A percentile compares a stretch with the other conserved stretches of the same genome.
These are phyloP conservation scores for Talaromyces pinophilus DNA, from an alignment of 2,329 filamentous ascomycete species.

Conservation along the genomic window DNA sequence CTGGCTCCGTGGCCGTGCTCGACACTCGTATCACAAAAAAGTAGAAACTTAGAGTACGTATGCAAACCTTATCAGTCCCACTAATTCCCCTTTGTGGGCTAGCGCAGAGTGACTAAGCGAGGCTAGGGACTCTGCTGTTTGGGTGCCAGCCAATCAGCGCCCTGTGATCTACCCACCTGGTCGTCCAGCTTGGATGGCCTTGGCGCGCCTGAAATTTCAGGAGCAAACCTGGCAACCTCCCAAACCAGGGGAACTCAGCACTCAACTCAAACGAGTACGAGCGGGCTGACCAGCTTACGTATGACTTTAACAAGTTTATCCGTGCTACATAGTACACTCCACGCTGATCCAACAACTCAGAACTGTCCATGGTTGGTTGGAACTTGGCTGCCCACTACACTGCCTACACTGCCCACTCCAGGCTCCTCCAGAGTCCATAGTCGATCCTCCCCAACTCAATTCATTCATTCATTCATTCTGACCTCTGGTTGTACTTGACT, in stretches of 20 bases:
- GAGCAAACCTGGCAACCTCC: not conserved
- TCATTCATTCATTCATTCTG: not conserved
- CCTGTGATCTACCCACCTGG: not conserved
- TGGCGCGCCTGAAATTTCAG: slow-evolving; percentile 12
- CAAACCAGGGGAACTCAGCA: not conserved
- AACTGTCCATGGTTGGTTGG: not conserved
- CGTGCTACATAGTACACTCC: not conserved
- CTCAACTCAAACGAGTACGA: not conserved
- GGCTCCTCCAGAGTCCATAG: not conserved
- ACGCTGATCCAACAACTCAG: not conserved
- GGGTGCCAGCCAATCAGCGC: not conserved
- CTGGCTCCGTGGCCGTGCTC: not conserved
- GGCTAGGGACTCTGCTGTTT: not conserved
- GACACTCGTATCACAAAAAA: not conserved
- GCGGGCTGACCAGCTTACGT: not conserved
- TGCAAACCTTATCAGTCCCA: not conserved
- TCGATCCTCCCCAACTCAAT: not conserved
- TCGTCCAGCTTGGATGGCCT: not conserved
- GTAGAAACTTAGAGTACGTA: not conserved
- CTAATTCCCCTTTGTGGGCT: not conserved
- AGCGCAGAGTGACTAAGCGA: not conserved
- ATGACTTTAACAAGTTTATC: not conserved
- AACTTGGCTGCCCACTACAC: not conserved
- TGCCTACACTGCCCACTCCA: slow-evolving; percentile 2
- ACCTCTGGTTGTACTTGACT: not conserved